Evolutionary conservation across 2,329 filamentous ascomycete species (phyloP), one percentile per base, ranked within the genome.

Genomic region (Tolypocladium album): DNA sequence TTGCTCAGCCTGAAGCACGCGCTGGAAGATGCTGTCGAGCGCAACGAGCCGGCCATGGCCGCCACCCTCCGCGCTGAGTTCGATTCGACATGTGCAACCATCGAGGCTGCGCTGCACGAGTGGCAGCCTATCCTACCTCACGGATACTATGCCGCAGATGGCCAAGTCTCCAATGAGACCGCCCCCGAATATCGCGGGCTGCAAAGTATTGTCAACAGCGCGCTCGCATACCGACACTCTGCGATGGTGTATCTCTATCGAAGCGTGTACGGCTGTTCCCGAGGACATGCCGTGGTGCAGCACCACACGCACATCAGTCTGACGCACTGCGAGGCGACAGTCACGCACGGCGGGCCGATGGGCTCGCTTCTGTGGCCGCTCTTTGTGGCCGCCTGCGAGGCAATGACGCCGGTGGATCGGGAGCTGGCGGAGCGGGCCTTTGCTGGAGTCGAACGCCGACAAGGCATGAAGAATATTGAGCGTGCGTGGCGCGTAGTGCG

Each of bases 391-490:
- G 79, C 82, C 1, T 86, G 84, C 66, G 85, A 88, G 68, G 84
- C 84, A 0, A 71, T 75, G 11, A 74, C 68, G 20, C 65, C 69
- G 1, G 74, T 72, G 11, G 84, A 88, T 67, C 74, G 84, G 20
- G 74, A 73, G 7, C 70, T 83, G 22, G 82, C 84, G 4, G 69
- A 75, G 34, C 73, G 74, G 59, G 75, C 81, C 0, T 87, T 87
- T 65, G 68, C 71, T 5, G 79, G 79, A 6, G 75, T 85, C 11
- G 79, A 82, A 61, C 76, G 74, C 58, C 73, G 83, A 22, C 85
- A 87, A 68, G 84, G 85, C 24, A 87, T 87, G 85, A 79, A 78
- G 22, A 88, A 88, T 65, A 87, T 88, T 60, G 78, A 78, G 62
- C 76, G 82, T 62, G 81, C 83, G 4, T 85, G 83, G 82, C 76